These are phyloP conservation scores for Nakaseomyces bracarensis DNA, from an alignment of 1,139 yeast genomes.

Conservation along the genomic window DNA sequence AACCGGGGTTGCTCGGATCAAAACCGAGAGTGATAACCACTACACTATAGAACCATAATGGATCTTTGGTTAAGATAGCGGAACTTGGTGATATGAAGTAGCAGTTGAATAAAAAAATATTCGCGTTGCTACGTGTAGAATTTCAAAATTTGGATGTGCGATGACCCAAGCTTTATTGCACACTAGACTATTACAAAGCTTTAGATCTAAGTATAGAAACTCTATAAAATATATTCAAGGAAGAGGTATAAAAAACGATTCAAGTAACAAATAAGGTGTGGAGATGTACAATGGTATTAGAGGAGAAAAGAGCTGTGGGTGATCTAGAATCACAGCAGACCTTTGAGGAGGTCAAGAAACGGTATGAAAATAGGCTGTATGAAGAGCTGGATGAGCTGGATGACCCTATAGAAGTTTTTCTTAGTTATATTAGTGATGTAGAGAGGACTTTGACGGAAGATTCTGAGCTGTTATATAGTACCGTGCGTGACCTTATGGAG, in stretches of 20 bases:
- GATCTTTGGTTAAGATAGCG: too few relatives aligned
- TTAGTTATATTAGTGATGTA: conserved; percentile 72
- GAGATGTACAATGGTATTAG: conserved; percentile 3
- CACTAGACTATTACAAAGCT: too few relatives aligned
- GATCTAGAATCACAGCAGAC: background rate
- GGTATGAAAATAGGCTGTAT: conserved; percentile 33
- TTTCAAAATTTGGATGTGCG: too few relatives aligned
- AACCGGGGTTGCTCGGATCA: conserved; percentile 88
- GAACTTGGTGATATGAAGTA: too few relatives aligned
- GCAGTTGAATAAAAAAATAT: too few relatives aligned
- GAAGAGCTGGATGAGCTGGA: conserved; percentile 51
- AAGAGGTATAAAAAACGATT: too few relatives aligned
- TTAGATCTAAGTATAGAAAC: too few relatives aligned
- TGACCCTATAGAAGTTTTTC: conserved; percentile 70
- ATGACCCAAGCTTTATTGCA: too few relatives aligned
- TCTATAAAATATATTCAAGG: too few relatives aligned
- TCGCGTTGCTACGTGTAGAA: too few relatives aligned
- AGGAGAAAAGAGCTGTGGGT: conserved; percentile 1
- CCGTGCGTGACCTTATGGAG: conserved; percentile 50
- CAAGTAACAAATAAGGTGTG: conserved; percentile 33
- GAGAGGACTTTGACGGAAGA: background rate
- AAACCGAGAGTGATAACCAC: conserved; percentile 62
- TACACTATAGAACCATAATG: conserved; percentile 40
- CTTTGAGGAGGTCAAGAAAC: conserved; percentile 3
- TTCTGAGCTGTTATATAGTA: conserved; percentile 27